Evolutionary conservation across 441 rosid genomes (phyloP), one percentile per base, ranked within the genome.

Genomic region (Jatropha multifida): DNA sequence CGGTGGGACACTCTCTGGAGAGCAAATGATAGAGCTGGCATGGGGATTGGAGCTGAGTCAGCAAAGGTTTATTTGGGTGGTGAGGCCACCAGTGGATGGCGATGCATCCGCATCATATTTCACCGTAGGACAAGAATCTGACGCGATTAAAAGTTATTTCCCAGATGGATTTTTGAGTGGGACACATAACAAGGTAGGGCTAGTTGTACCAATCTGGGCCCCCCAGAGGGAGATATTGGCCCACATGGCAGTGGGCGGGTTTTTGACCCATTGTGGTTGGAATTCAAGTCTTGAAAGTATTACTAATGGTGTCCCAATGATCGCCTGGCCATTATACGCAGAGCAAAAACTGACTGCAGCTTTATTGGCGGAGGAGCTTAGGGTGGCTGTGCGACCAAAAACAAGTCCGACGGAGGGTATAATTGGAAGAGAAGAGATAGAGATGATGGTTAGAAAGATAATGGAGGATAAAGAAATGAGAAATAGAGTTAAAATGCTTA

Each of bases 11-110:
- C 58, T 88, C 0, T 83, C 90, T 38, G 71, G 82, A 14, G 63
- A 81, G 65, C 88, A 88, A 66, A 78, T 74, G 48, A 65, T 60
- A 14, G 90, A 88, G 68, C 71, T 90, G 17, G 88, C 94, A 2
- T 88, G 82, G 86, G 90, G 88, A 0, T 64, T 89, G 46, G 89
- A 88, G 72, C 71, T 77, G 58, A 86, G 92, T 71, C 63, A 77
- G 44, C 90, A 88, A 65, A 84, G 92, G 54, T 90, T 87, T 58
- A 75, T 90, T 6, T 90, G 92, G 90, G 88, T 85, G 73, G 80
- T 76, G n/a, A 83, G 81, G 3, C 80, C 80, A 0, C 85, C 88
- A 0, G 2, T 64, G 6, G 76, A 81, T 0, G 7, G 52, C 7
- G 69, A 68, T 40, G 44, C 71, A 42, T 51, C 66, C 2, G 81